A percentile compares a stretch with the other conserved stretches of the same genome.
Conservation (phyloP, 129 eudicot species). For the Centella asiatica region DNA sequence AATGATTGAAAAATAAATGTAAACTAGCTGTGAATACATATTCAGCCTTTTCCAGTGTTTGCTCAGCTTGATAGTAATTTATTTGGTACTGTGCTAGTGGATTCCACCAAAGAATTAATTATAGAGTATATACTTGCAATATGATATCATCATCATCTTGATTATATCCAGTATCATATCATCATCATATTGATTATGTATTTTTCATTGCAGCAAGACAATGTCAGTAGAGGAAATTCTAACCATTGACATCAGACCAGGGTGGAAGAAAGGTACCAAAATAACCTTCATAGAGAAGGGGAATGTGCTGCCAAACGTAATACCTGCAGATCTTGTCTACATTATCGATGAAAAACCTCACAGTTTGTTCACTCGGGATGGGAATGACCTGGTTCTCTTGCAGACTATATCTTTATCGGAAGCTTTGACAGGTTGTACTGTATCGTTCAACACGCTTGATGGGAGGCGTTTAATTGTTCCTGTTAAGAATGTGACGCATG, state of each 20-base stretch:
- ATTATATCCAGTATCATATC: no score
- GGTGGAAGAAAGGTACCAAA: conserved; percentile 46
- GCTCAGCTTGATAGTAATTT: neutral
- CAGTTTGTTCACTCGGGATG: conserved; percentile 23
- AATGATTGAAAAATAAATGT: neutral
- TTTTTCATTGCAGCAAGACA: conserved; percentile 28
- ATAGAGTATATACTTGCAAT: neutral
- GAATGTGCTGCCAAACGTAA: conserved; percentile 20
- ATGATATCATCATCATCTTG: neutral
- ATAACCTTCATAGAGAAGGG: conserved; percentile 30
- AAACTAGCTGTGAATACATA: neutral
- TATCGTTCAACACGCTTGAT: conserved; percentile 25
- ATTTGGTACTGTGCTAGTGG: neutral
- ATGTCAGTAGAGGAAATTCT: conserved; percentile 44
- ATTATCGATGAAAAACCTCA: conserved; percentile 34
- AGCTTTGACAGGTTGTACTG: conserved; percentile 28
- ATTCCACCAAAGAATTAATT: neutral
- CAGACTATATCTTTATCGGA: conserved; percentile 20
- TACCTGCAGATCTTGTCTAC: conserved; percentile 23
- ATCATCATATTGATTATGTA: no score
- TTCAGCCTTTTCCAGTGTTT: neutral
- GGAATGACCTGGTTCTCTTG: conserved; percentile 21
- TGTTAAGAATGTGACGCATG: conserved; percentile 18
- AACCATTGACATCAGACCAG: conserved; percentile 48
- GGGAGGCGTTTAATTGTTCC: conserved; percentile 27